Percentiles rank a stretch among this genome's conserved stretches.
phyloP scores from a whole-genome alignment of 805 yeast species.

The Wickerhamiella occidentalis region DNA sequence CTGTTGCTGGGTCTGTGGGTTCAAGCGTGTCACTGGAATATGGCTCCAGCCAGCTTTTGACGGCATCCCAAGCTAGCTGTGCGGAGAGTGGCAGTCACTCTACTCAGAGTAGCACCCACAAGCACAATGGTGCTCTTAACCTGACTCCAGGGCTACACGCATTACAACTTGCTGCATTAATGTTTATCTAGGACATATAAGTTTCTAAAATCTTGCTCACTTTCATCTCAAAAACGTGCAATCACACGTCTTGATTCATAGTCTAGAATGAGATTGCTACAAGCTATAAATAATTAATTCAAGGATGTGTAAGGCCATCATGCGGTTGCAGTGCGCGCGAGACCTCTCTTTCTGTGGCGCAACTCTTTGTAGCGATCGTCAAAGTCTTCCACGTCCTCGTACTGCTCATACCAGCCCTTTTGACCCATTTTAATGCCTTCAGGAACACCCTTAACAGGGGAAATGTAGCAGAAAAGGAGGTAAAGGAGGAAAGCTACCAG shows the following conservation, averaged over 20 bases:
- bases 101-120: neutral
- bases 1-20: neutral
- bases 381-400: slow-evolving; percentile 21
- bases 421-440: slow-evolving; percentile 15
- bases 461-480: slow-evolving; percentile 30
- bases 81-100: neutral
- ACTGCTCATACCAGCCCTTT: slow-evolving; percentile 22
- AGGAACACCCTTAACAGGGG: slow-evolving; percentile 19
- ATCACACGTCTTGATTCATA: too few species aligned
- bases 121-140: neutral
- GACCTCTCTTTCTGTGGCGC: neutral
- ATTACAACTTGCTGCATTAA: neutral
- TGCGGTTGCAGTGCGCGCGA: neutral
- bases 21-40: neutral
- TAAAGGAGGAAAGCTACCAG: slow-evolving; percentile 45
- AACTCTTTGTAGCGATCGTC: slow-evolving; percentile 13
- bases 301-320: neutral
- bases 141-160: neutral
- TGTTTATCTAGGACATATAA: neutral
- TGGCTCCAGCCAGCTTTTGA: neutral
- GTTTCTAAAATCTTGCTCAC: neutral
- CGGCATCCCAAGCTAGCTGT: neutral
- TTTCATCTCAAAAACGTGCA: too few species aligned
- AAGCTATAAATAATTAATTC: neutral
- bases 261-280: neutral